These are phyloP conservation scores for Umbellularia californica DNA, from an alignment of 164 flowering plant genomes.

Conservation along the genomic window DNA sequence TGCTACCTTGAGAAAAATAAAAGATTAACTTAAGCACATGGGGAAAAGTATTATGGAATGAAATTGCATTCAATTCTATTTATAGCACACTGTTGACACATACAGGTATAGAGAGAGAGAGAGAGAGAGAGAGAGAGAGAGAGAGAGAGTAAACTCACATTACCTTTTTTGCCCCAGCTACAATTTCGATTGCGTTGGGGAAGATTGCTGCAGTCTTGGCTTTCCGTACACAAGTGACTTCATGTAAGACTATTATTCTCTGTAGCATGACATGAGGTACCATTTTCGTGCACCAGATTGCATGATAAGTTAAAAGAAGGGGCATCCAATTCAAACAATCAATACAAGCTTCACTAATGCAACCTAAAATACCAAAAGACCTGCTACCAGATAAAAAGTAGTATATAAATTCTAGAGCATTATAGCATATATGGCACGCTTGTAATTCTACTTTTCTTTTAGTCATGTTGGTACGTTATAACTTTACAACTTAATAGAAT, in stretches of 20 bases:
- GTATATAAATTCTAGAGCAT: not conserved
- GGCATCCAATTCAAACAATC: not conserved
- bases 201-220: slow-evolving; percentile 95
- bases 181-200: slow-evolving; percentile 90
- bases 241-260: slow-evolving; percentile 72
- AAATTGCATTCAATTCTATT: not conserved
- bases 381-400: not conserved
- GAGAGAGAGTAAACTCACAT: not conserved
- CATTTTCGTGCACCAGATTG: not conserved
- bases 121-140: slow-evolving; percentile 3
- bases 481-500: too few species aligned
- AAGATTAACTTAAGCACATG: not conserved
- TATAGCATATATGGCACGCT: not conserved
- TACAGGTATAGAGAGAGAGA: not conserved
- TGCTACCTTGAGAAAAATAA: not conserved
- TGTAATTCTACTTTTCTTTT: too few species aligned
- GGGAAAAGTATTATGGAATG: not conserved
- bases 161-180: slow-evolving; percentile 73
- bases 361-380: not conserved
- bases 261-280: slow-evolving; percentile 25
- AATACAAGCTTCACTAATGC: not conserved
- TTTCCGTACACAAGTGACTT: slow-evolving; percentile 67
- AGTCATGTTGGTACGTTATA: too few species aligned
- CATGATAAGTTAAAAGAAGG: not conserved
- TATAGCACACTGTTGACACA: not conserved